These are phyloP conservation scores for Stentor coeruleus DNA, from an alignment of 73 alveolate species.

Conservation along the genomic window DNA sequence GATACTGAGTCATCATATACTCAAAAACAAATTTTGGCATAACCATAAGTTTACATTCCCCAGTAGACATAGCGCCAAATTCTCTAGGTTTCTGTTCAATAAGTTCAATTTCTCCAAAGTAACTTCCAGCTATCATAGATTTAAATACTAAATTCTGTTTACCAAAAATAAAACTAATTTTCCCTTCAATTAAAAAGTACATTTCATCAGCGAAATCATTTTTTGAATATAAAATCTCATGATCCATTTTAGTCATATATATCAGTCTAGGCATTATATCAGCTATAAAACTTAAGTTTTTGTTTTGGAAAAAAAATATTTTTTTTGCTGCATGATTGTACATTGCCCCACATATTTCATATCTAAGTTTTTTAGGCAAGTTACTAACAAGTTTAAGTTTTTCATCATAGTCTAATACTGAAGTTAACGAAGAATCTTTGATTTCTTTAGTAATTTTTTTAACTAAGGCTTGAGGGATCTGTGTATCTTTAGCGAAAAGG, in stretches of 20 bases:
- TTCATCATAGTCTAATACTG: slow-evolving; percentile 38
- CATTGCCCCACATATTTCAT: slow-evolving; percentile 24
- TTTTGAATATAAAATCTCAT: slow-evolving; percentile 32
- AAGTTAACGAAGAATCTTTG: neutral
- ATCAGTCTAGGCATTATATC: slow-evolving; percentile 30
- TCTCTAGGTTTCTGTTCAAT: slow-evolving; percentile 28
- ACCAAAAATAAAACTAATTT: slow-evolving; percentile 30
- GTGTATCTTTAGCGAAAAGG: slow-evolving; percentile 2
- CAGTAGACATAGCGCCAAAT: slow-evolving; percentile 21
- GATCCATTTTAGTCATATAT: neutral
- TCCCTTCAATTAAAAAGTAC: slow-evolving; percentile 36
- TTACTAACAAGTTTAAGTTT: neutral
- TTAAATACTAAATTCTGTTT: slow-evolving; percentile 30
- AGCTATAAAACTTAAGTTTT: slow-evolving; percentile 23
- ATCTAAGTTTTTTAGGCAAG: slow-evolving; percentile 27
- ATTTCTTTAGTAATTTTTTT: slow-evolving; percentile 13
- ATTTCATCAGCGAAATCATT: slow-evolving; percentile 38
- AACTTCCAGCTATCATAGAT: slow-evolving; percentile 36
- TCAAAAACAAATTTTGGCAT: neutral
- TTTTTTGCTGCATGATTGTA: slow-evolving; percentile 28
- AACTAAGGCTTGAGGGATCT: slow-evolving; percentile 23
- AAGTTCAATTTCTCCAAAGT: slow-evolving; percentile 47
- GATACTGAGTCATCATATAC: neutral
- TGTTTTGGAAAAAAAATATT: slow-evolving; percentile 31
- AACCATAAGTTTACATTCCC: neutral